A percentile compares a stretch with the other conserved stretches of the same genome.
Conservation (phyloP, 345 rosid species). For the Citrus reticulata region DNA sequence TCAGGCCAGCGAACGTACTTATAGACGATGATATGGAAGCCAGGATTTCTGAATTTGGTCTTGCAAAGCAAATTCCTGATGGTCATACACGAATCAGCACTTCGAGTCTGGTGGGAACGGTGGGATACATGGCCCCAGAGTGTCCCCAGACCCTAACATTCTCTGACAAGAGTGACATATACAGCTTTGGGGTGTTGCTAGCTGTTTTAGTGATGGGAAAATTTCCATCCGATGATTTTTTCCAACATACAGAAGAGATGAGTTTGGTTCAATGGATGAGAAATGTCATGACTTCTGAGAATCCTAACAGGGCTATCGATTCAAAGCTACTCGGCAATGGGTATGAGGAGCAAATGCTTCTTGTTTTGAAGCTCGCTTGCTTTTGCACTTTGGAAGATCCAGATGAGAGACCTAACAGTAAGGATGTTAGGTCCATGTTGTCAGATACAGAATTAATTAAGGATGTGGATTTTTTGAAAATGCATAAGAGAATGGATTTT, state of each 20-base stretch:
- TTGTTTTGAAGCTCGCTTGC: slow-evolving; percentile 76
- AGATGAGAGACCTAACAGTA: slow-evolving; percentile 81
- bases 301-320: slow-evolving; percentile 68
- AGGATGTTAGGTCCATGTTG: slow-evolving; percentile 70
- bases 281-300: slow-evolving; percentile 56
- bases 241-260: too few relatives aligned
- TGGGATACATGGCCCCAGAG: too few relatives aligned
- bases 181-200: too few relatives aligned
- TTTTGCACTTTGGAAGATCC: slow-evolving; percentile 80
- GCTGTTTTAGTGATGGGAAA: too few relatives aligned
- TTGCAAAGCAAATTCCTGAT: too few relatives aligned
- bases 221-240: too few relatives aligned
- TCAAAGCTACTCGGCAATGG: slow-evolving; percentile 50
- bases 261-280: slow-evolving; percentile 41
- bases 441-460: slow-evolving; percentile 44
- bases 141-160: fast-evolving
- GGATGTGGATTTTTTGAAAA: neutral
- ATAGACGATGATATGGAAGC: too few relatives aligned
- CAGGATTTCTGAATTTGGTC: too few relatives aligned
- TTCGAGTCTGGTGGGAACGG: fast-evolving
- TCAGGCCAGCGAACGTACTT: too few relatives aligned
- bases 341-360: slow-evolving; percentile 69
- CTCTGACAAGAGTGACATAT: too few relatives aligned
- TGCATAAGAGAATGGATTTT: neutral
- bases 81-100: too few relatives aligned